phyloP scores from a whole-genome alignment of 1,139 yeast species.

The Debaryomycetaceae sp. region DNA sequence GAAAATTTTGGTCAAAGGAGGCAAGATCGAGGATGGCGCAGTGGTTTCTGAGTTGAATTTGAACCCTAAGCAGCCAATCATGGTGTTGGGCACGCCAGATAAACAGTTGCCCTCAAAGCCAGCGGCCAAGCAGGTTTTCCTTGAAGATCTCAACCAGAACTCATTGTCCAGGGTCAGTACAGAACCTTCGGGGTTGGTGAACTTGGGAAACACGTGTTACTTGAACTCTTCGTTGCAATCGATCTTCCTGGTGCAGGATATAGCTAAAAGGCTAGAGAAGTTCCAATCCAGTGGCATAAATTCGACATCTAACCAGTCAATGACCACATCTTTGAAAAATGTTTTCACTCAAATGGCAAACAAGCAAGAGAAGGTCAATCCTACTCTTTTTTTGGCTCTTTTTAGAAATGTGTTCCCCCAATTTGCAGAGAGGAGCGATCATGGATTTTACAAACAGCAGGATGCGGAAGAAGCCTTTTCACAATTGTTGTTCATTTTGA shows the following conservation, averaged over 20 bases:
- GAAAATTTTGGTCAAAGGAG: conserved; percentile 85
- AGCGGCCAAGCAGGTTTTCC: conserved; percentile 50
- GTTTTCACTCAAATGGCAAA: conserved; percentile 46
- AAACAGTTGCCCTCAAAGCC: conserved; percentile 61
- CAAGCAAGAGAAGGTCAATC: conserved; percentile 50
- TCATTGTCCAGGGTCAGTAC: conserved; percentile 35
- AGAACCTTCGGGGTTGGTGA: conserved; percentile 79
- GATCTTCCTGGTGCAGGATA: conserved; percentile 62
- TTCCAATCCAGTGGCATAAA: conserved; percentile 7
- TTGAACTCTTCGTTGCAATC: conserved; percentile 88
- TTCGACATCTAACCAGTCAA: conserved; percentile 11
- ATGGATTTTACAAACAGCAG: conserved; percentile 84
- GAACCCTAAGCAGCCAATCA: conserved; percentile 64
- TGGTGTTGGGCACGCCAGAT: conserved; percentile 93
- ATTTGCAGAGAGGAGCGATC: conserved; percentile 71
- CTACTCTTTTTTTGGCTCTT: conserved; percentile 59
- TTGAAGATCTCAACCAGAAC: conserved; percentile 63
- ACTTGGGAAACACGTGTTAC: conserved; percentile 94
- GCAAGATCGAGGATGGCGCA: conserved; percentile 73
- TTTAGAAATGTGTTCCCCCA: conserved; percentile 76
- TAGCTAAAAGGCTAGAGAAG: conserved; percentile 31
- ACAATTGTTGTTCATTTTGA: conserved; percentile 59
- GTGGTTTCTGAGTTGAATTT: conserved; percentile 42
- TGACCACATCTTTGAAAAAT: conserved; percentile 30
- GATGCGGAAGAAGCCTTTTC: conserved; percentile 98